phyloP scores from a whole-genome alignment of 257 asterid genomes.

The Asclepias syriaca region DNA sequence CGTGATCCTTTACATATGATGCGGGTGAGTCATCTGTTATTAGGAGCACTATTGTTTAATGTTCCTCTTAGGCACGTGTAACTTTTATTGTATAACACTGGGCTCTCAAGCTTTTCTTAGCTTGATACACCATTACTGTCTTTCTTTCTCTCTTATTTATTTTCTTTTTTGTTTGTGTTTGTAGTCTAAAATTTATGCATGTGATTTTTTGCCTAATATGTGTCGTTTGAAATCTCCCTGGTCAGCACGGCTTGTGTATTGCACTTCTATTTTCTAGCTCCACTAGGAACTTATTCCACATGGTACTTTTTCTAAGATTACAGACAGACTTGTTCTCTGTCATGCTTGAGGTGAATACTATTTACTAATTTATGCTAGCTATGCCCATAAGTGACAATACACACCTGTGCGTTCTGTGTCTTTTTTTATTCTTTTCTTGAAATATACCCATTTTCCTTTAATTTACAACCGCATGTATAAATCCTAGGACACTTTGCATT shows the following conservation, averaged over 20 bases:
- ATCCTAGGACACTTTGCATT: not conserved
- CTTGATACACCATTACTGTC: not conserved
- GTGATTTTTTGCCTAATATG: not conserved
- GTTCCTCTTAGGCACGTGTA: not conserved
- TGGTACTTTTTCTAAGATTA: not conserved
- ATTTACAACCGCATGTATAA: not conserved
- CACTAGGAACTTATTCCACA: not conserved
- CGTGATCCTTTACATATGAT: conserved; percentile 59
- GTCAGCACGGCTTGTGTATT: not conserved
- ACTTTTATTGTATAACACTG: not conserved
- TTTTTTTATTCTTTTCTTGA: not conserved
- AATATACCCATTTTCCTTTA: not conserved
- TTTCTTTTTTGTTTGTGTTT: no score
- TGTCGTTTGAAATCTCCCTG: not conserved
- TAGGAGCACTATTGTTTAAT: not conserved
- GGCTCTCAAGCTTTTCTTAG: not conserved
- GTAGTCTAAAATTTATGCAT: not conserved
- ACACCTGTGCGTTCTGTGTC: not conserved
- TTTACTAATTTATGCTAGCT: not conserved
- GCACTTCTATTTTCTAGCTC: not conserved
- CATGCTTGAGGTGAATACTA: not conserved
- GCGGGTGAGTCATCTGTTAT: conserved; percentile 52
- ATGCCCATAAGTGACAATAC: not conserved
- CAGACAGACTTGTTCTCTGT: not conserved
- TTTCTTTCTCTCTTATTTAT: not conserved